Evolutionary conservation across 768 basidiomycete genomes (phyloP), one percentile per base, ranked within the genome.

Genomic region (Phaeotremella skinneri): DNA sequence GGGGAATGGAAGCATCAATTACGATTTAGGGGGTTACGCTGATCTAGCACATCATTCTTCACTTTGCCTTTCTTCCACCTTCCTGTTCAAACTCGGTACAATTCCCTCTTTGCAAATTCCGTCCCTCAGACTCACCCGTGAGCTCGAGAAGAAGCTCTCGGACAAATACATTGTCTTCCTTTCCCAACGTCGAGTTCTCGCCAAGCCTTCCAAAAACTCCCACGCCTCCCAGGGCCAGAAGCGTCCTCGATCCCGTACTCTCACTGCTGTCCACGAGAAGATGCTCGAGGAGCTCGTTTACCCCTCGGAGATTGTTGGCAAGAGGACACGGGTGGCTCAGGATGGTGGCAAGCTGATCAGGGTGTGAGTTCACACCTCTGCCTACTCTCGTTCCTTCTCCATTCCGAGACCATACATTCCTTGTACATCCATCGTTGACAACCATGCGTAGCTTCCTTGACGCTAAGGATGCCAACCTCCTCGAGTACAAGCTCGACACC

Each of bases 61-160:
- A n/a, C 41, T 21, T 39, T 49, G 45, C 39, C 56, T n/a, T 25
- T 48, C 7, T 39, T 49, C 42, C 25, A 17, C 31, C 53, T 42
- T 49, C 52, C 14, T 53, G 9, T 37, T 37, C 34, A 37, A 7
- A 37, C 34, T 37, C 34, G 7, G 7, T 37, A 7, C 21, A 37
- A 43, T 39, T 25, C 45, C 49, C 7, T 23, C 37, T 45, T 7
- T 34, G 47, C 27, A 54, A 17, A 37, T 37, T 17, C 7, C 13
- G 6, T 14, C 49, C 52, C 37, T 23, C 75, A 98, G 94, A 79
- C 88, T 98, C 77, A 97, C 94, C 62, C 88, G 94, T 55, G 94
- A 98, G 79, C 85, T 99, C 75, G 96, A 99, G 86, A 99, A 99
- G 86, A 99, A 99, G 81, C 97, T 99, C 82, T 91, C 96, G 47